Evolutionary conservation across 805 yeast genomes (phyloP), one percentile per base, ranked within the genome.

Genomic region (Torulaspora quercuum): DNA sequence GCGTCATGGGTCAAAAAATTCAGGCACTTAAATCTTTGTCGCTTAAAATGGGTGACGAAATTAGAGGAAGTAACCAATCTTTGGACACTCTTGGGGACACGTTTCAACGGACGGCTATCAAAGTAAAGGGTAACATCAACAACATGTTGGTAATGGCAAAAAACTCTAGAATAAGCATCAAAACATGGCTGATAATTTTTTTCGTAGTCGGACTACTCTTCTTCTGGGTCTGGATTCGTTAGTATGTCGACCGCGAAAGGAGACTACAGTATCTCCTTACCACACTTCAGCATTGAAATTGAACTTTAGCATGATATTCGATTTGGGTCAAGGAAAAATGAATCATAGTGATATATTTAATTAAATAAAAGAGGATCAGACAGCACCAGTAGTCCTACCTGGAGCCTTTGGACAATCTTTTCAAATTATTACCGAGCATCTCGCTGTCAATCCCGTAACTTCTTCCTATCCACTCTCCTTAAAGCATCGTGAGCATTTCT

Each of bases 91-190:
- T 76, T 28, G 64, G 66, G 5, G 53, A 70, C 23, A 63, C 69
- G 11, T 75, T 76, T 51, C 77, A 71, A 23, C 57, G 58, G 31
- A 67, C 79, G 1, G 58, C 74, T 12, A 50, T 58, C 2, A 64
- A 66, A 38, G 67, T 82, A 34, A 74, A 72, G 43, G 66, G 64
- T 31, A 79, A 82, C 3, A 70, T 72, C 60, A 65, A 63, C 32
- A 67, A 73, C 25, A 76, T 81, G 84, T 60, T 75, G 60, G 60
- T 67, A 3, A 77, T 82, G 76, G 85, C 84, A 3, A 72, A 75
- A 45, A 69, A 66, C 45, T 70, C 81, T 7, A 81, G 84, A 7
- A 71, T 80, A n/a, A 67, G 82, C 40, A 67, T 82, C 68, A 72
- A 75, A 41, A 67, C 72, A 5, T 80, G 89, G 89, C 60, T 76